Evolutionary conservation across 129 eudicot genomes (phyloP), one percentile per base, ranked within the genome.

Genomic region (Flaveria bidentis): DNA sequence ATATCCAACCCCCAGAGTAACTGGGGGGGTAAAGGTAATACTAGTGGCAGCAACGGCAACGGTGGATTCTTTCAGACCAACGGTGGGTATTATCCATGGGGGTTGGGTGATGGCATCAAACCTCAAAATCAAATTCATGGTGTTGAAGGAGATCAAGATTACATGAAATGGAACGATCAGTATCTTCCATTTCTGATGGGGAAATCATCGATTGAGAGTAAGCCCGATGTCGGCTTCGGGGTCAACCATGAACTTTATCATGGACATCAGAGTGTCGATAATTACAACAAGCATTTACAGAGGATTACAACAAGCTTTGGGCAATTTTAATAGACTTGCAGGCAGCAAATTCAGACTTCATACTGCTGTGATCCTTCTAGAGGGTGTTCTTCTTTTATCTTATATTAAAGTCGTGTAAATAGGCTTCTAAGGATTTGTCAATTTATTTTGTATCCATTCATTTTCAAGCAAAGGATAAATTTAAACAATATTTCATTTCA

Each of bases 221-320:
- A 85, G 85, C 81, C 83, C 0, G 85, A 83, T 33, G 65, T 77
- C 6, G 75, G 79, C 11, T 84, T 73, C 66, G 52, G 69, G 49
- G 67, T 75, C 33, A 82, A 80, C 70, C 73, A 80, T 9, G 77
- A 78, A 49, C 26, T 76, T 22, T 55, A 73, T 69, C 80, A 68
- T 52, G 67, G 50, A 42, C 85, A 69, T 66, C 82, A 69, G 33
- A 77, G 81, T 76, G 84, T 87, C 58, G 93, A 86, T 45, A 51
- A 81, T 57, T 89, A 92, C 79, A 86, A 72, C 73, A 88, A 86
- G 85, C 77, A 86, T 84, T 90, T 90, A 47, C 96, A 90, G 73
- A 84, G 96, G 81, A 80, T 92, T 77, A 70, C 96, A 55, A 80
- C 92, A 30, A 78, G 84, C 30, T 92, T 78, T 70, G 96, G 93